A percentile compares a stretch with the other conserved stretches of the same genome.
Evolutionary conservation across 2,329 filamentous ascomycete genomes (phyloP).

Genomic region (Geosmithia flava): DNA sequence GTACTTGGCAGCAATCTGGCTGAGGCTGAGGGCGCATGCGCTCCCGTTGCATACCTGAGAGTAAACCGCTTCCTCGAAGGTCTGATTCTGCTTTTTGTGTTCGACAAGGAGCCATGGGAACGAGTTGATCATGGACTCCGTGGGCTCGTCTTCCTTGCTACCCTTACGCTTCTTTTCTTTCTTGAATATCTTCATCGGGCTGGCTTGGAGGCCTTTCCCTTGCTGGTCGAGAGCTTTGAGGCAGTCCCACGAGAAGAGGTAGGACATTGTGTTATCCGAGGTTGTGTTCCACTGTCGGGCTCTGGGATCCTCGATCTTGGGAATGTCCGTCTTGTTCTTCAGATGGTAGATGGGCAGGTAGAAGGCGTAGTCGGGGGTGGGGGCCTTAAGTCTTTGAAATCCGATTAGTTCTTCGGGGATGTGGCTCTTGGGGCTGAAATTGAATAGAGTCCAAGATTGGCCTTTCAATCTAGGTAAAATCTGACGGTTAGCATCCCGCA

Average conservation of each 20-base stretch:
- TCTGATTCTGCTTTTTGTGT: constrained; percentile 5
- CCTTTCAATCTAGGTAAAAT: too few relatives aligned
- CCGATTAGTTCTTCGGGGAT: not conserved
- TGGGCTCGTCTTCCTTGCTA: not conserved
- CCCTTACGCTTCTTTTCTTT: not conserved
- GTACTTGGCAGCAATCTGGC: constrained; percentile 3
- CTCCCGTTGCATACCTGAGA: constrained; percentile 7
- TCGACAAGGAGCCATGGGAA: constrained; percentile 10
- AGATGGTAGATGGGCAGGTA: constrained; percentile 7
- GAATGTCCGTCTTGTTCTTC: not conserved
- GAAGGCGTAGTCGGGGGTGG: constrained; percentile 6
- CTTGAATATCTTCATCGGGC: not conserved
- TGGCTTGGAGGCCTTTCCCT: not conserved
- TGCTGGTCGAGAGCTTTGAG: constrained; percentile 1
- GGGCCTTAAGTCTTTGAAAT: constrained; percentile 2
- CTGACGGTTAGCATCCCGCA: too few relatives aligned
- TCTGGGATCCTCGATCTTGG: not conserved
- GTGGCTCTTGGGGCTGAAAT: not conserved
- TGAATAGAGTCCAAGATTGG: too few relatives aligned
- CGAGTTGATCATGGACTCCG: constrained; percentile 4
- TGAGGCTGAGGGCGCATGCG: constrained; percentile 6
- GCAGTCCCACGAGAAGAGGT: constrained; percentile 6
- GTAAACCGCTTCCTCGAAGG: not conserved
- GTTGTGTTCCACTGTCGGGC: constrained; percentile 3
- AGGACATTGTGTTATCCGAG: not conserved